phyloP scores from a whole-genome alignment of 2,329 filamentous ascomycete genomes.

The Sporothrix phasma region DNA sequence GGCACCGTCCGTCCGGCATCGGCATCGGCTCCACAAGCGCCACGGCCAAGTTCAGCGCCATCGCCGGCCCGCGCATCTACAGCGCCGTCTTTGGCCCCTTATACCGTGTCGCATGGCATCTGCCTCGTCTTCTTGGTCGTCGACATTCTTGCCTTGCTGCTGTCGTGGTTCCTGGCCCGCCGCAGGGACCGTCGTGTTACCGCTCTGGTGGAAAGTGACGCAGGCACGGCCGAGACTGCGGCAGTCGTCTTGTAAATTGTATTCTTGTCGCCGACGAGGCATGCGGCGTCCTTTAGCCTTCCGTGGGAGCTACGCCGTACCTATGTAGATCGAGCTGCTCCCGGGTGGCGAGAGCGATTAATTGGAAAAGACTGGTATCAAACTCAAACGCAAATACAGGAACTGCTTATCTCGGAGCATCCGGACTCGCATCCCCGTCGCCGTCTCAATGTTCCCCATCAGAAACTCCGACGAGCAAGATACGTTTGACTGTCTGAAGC shows the following conservation, averaged over 20 bases:
- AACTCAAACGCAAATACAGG: too few relatives aligned
- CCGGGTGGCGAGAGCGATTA: too few relatives aligned
- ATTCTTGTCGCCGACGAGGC: too few relatives aligned
- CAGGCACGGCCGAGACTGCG: not conserved
- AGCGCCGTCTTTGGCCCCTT: conserved; percentile 31
- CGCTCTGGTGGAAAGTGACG: not conserved
- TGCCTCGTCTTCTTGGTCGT: conserved; percentile 23
- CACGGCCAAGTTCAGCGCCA: conserved; percentile 33
- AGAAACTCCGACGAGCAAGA: too few relatives aligned
- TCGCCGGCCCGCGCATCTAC: conserved; percentile 33
- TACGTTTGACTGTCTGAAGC: too few relatives aligned
- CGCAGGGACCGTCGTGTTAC: conserved; percentile 15
- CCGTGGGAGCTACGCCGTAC: too few relatives aligned
- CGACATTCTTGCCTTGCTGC: conserved; percentile 20
- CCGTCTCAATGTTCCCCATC: too few relatives aligned
- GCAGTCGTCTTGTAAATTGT: not conserved
- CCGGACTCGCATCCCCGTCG: too few relatives aligned
- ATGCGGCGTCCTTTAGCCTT: too few relatives aligned
- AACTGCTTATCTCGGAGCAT: too few relatives aligned
- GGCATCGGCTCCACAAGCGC: conserved; percentile 35
- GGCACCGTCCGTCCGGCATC: conserved; percentile 31
- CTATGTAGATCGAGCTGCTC: too few relatives aligned
- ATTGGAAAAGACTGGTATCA: too few relatives aligned
- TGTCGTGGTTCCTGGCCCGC: conserved; percentile 21
- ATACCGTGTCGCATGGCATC: conserved; percentile 30